A percentile compares a stretch with the other conserved stretches of the same genome.
These are phyloP conservation scores for Lablab purpureus DNA, from an alignment of 306 rosid genomes.

Conservation along the genomic window DNA sequence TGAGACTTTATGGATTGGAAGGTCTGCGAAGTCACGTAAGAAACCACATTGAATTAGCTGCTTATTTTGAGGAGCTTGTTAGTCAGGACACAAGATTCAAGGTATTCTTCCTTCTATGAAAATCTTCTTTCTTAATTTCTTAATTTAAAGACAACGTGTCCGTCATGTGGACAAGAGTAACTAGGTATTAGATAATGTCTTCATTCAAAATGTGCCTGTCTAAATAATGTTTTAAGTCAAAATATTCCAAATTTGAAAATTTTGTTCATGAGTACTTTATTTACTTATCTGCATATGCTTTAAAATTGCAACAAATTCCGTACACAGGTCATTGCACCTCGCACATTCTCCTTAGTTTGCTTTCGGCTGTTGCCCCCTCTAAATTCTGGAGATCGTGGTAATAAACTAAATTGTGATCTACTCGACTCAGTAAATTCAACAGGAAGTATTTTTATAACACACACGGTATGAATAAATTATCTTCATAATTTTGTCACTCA, in stretches of 20 bases:
- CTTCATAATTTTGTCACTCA: neutral
- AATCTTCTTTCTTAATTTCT: slow-evolving; percentile 12
- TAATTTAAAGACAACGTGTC: neutral
- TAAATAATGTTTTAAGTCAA: slow-evolving; percentile 21
- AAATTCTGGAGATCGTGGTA: slow-evolving; percentile 59
- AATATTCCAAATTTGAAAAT: slow-evolving; percentile 25
- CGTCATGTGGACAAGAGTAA: neutral
- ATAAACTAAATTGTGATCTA: slow-evolving; percentile 67
- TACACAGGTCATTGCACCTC: slow-evolving; percentile 70
- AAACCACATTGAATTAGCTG: slow-evolving; percentile 79
- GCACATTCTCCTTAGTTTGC: slow-evolving; percentile 85
- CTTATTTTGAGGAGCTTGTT: slow-evolving; percentile 71
- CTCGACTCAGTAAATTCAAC: slow-evolving; percentile 76
- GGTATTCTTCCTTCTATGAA: slow-evolving; percentile 56
- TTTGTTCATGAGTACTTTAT: slow-evolving; percentile 12
- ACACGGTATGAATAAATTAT: slow-evolving; percentile 69
- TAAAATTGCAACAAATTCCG: slow-evolving; percentile 14
- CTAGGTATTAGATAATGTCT: slow-evolving; percentile 13
- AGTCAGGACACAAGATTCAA: slow-evolving; percentile 78
- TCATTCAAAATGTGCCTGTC: neutral
- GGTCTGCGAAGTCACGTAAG: slow-evolving; percentile 74
- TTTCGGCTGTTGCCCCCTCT: slow-evolving; percentile 73
- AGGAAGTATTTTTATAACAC: slow-evolving; percentile 78
- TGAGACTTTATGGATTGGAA: slow-evolving; percentile 88
- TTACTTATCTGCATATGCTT: neutral